phyloP scores from a whole-genome alignment of 2,329 filamentous ascomycete genomes.

The Aspergillus melleus region DNA sequence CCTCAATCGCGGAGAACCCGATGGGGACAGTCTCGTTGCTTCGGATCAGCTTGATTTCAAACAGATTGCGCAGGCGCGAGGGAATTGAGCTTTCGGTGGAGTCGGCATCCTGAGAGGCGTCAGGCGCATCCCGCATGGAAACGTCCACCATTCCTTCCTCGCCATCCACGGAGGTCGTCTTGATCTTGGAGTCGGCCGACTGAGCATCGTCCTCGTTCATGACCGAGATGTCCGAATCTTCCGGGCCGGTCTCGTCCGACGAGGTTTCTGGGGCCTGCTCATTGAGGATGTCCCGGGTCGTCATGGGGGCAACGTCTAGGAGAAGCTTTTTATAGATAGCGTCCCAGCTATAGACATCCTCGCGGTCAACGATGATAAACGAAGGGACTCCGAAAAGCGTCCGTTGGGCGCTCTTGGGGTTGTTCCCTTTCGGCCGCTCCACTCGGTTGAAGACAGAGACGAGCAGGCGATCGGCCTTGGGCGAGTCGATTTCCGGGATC shows the following conservation, averaged over 20 bases:
- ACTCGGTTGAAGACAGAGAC: constrained; percentile 51
- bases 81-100: constrained; percentile 58
- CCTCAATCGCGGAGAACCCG: constrained; percentile 66
- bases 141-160: constrained; percentile 92
- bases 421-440: constrained; percentile 23
- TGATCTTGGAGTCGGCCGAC: constrained; percentile 68
- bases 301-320: constrained; percentile 72
- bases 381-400: constrained; percentile 45
- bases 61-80: constrained; percentile 67
- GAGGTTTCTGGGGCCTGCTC: constrained; percentile 49
- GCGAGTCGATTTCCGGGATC: constrained; percentile 42
- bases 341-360: constrained; percentile 70
- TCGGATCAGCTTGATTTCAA: constrained; percentile 70
- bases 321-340: constrained; percentile 77
- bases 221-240: constrained; percentile 69
- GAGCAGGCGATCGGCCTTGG: constrained; percentile 47
- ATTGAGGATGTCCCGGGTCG: constrained; percentile 65
- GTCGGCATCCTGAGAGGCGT: constrained; percentile 15
- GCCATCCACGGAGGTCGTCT: constrained; percentile 76
- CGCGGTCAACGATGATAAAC: constrained; percentile 72
- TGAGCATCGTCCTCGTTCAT: constrained; percentile 63
- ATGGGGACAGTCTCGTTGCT: constrained; percentile 63
- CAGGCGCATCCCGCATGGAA: constrained; percentile 68
- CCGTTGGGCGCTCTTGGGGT: constrained; percentile 25
- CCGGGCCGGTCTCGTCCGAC: constrained; percentile 52